Evolutionary conservation across 495 filamentous ascomycete species (phyloP).

Genomic region (Neurospora sublineolata): DNA sequence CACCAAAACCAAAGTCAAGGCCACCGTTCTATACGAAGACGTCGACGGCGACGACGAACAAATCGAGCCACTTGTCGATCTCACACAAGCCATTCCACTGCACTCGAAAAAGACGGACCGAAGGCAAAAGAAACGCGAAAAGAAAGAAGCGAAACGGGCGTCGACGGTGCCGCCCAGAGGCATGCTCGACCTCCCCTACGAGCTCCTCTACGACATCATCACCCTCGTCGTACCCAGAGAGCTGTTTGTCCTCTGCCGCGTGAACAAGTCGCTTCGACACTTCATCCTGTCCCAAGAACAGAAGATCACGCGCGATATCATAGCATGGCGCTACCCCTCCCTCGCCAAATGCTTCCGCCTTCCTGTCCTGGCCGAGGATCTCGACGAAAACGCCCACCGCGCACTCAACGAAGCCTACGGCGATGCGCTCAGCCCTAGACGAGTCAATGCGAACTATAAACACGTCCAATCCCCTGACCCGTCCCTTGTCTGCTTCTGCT

Average conservation of each 20-base stretch:
- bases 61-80: constrained; percentile 8
- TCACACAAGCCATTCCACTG: constrained; percentile 23
- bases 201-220: constrained; percentile 37
- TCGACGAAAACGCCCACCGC: constrained; percentile 25
- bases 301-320: constrained; percentile 30
- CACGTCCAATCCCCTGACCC: constrained; percentile 33
- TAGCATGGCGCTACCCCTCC: constrained; percentile 31
- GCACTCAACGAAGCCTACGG: constrained; percentile 16
- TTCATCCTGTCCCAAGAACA: constrained; percentile 32
- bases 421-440: constrained; percentile 10
- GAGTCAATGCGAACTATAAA: constrained; percentile 32
- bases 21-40: background rate
- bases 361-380: constrained; percentile 28
- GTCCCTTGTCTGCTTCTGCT: constrained; percentile 36
- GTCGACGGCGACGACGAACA: background rate
- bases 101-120: constrained; percentile 40
- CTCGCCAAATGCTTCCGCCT: constrained; percentile 37
- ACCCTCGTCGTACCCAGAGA: constrained; percentile 35
- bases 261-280: constrained; percentile 22
- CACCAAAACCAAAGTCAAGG: background rate
- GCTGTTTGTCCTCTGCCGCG: constrained; percentile 27
- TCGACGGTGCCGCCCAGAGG: constrained; percentile 1
- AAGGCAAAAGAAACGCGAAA: constrained; percentile 30
- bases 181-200: constrained; percentile 36
- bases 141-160: constrained; percentile 17